These are phyloP conservation scores for Fusarium praegraminearum DNA, from an alignment of 2,329 filamentous ascomycete genomes.

Conservation along the genomic window DNA sequence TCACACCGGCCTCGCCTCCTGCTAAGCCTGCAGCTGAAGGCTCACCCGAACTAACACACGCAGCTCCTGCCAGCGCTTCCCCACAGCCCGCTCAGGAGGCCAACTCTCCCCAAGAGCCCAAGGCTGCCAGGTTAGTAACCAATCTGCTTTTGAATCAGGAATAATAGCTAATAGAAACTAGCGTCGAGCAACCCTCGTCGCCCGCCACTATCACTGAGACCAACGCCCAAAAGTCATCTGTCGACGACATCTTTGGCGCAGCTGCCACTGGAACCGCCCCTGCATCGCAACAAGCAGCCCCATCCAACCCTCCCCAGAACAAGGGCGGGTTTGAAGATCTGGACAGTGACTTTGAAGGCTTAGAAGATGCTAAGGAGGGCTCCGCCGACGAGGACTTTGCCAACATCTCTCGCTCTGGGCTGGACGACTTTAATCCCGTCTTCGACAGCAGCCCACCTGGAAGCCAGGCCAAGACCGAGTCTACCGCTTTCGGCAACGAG, in stretches of 20 bases:
- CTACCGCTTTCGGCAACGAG: conserved; percentile 64
- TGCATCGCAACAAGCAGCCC: conserved; percentile 48
- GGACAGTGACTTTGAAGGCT: conserved; percentile 83
- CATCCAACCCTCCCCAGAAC: conserved; percentile 50
- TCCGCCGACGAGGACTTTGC: conserved; percentile 84
- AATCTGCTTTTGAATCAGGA: background rate
- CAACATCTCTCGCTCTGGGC: conserved; percentile 75
- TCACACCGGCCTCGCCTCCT: conserved; percentile 73
- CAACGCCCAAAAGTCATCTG: conserved; percentile 49
- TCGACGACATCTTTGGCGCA: conserved; percentile 60
- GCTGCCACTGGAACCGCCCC: conserved; percentile 46
- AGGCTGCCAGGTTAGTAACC: conserved; percentile 45
- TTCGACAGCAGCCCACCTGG: conserved; percentile 78
- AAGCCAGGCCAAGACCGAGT: conserved; percentile 66
- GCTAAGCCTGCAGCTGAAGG: conserved; percentile 49
- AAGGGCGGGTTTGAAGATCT: conserved; percentile 78
- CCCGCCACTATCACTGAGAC: conserved; percentile 49
- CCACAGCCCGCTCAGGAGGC: conserved; percentile 45
- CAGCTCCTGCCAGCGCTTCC: conserved; percentile 27
- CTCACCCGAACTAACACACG: conserved; percentile 18
- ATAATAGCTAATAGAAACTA: conserved; percentile 33
- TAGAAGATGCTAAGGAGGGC: conserved; percentile 86
- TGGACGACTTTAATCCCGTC: conserved; percentile 84
- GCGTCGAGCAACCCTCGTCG: conserved; percentile 50
- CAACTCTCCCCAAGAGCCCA: conserved; percentile 34